phyloP scores from a whole-genome alignment of 495 filamentous ascomycete genomes.

The Arthonia radiata region DNA sequence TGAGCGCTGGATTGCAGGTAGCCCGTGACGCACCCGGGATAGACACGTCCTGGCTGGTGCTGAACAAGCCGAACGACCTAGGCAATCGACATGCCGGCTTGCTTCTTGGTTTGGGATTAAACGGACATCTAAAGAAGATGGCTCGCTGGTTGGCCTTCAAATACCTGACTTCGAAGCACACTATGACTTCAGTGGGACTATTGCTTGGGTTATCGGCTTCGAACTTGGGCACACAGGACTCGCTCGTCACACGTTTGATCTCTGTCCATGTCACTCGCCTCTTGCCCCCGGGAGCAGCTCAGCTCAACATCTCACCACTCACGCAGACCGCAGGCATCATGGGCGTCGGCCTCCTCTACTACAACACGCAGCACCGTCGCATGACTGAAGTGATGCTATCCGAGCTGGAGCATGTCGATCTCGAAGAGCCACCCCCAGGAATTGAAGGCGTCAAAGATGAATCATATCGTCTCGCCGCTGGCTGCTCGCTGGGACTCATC shows the following conservation, averaged over 20 bases:
- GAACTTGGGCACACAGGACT: constrained; percentile 90
- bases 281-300: constrained; percentile 72
- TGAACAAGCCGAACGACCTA: constrained; percentile 84
- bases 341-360: constrained; percentile 90
- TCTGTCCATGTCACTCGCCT: constrained; percentile 95
- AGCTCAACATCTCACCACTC: constrained; percentile 78
- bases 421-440: constrained; percentile 43
- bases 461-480: constrained; percentile 80
- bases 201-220: constrained; percentile 80
- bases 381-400: constrained; percentile 99
- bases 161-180: constrained; percentile 92
- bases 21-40: constrained; percentile 78
- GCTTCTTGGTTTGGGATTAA: constrained; percentile 73
- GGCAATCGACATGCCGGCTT: constrained; percentile 89
- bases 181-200: constrained; percentile 93
- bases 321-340: constrained; percentile 93
- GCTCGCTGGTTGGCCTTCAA: constrained; percentile 99
- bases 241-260: constrained; percentile 71
- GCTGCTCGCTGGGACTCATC: constrained; percentile 82
- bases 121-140: constrained; percentile 74
- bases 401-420: constrained; percentile 68
- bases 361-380: constrained; percentile 79
- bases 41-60: constrained; percentile 93
- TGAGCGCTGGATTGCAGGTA: constrained; percentile 70
- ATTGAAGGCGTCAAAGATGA: constrained; percentile 30